phyloP scores from a whole-genome alignment of 306 rosid species.

The Cajanus cajan region DNA sequence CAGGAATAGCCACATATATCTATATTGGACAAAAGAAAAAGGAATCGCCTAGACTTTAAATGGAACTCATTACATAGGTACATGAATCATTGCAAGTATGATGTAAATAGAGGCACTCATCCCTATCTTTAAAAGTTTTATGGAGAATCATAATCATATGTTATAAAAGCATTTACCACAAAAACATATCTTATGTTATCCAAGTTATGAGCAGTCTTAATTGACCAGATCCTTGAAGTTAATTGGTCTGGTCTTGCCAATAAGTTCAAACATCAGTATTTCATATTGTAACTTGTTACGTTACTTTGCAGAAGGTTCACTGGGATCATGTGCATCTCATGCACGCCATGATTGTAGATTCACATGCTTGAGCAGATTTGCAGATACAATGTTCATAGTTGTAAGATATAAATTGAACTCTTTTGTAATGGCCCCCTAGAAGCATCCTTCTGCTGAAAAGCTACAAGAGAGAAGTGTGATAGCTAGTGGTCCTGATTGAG shows the following conservation, averaged over 20 bases:
- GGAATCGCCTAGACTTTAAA: neutral
- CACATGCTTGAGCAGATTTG: constrained; percentile 49
- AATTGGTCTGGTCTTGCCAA: constrained; percentile 22
- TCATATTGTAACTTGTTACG: neutral
- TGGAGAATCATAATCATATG: constrained; percentile 27
- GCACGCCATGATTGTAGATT: constrained; percentile 55
- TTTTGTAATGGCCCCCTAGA: constrained; percentile 7
- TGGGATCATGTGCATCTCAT: constrained; percentile 68
- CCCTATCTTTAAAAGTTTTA: neutral
- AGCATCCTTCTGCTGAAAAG: constrained; percentile 28
- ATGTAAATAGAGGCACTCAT: neutral
- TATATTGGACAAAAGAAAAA: neutral
- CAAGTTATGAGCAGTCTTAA: neutral
- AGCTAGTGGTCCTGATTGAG: constrained; percentile 47
- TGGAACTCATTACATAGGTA: neutral
- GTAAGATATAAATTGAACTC: neutral
- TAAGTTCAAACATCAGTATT: constrained; percentile 6
- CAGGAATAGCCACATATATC: neutral
- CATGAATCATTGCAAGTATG: neutral
- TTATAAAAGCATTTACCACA: neutral
- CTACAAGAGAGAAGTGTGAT: neutral
- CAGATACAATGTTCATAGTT: neutral
- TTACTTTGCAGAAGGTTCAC: constrained; percentile 48
- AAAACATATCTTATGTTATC: neutral
- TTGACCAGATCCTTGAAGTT: constrained; percentile 26